Percentiles rank a stretch among this genome's conserved stretches.
Evolutionary conservation across 176 grass and related monocot species (phyloP).

Genomic region (Musa acuminata): DNA sequence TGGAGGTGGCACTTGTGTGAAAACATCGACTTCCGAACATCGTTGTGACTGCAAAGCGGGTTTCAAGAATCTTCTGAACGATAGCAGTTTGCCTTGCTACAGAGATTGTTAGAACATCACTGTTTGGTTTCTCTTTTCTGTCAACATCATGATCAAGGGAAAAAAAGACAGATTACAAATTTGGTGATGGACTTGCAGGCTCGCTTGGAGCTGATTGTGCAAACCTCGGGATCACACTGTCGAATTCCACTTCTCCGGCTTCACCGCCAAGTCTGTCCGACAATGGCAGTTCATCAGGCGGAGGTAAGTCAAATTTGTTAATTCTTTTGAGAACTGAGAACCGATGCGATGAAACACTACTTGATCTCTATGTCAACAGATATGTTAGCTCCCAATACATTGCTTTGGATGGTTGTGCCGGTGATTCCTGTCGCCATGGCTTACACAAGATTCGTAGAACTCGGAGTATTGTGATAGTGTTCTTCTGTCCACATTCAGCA

Average conservation of each 20-base stretch:
- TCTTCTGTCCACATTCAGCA: too few species aligned
- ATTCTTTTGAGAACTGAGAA: not conserved
- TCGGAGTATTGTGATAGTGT: too few species aligned
- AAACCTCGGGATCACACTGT: slow-evolving; percentile 37
- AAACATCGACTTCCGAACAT: slow-evolving; percentile 39
- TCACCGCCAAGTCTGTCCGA: slow-evolving; percentile 26
- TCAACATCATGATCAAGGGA: not conserved
- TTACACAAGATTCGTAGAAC: not conserved
- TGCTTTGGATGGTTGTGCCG: not conserved
- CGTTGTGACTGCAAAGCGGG: slow-evolving; percentile 56
- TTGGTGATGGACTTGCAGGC: slow-evolving; percentile 30
- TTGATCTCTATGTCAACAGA: not conserved
- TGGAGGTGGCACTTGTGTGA: slow-evolving; percentile 51
- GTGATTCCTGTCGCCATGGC: not conserved
- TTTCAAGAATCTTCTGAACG: slow-evolving; percentile 70
- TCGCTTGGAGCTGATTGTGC: slow-evolving; percentile 57
- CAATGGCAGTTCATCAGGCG: slow-evolving; percentile 6
- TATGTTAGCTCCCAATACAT: not conserved
- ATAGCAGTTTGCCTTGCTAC: slow-evolving; percentile 58
- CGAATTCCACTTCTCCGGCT: slow-evolving; percentile 37
- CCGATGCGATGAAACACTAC: not conserved
- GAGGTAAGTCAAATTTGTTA: slow-evolving; percentile 9
- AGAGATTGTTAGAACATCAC: slow-evolving; percentile 41
- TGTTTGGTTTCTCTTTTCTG: not conserved
- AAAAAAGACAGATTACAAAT: not conserved